phyloP scores from a whole-genome alignment of 495 filamentous ascomycete genomes.

The Geopyxis carbonaria region DNA sequence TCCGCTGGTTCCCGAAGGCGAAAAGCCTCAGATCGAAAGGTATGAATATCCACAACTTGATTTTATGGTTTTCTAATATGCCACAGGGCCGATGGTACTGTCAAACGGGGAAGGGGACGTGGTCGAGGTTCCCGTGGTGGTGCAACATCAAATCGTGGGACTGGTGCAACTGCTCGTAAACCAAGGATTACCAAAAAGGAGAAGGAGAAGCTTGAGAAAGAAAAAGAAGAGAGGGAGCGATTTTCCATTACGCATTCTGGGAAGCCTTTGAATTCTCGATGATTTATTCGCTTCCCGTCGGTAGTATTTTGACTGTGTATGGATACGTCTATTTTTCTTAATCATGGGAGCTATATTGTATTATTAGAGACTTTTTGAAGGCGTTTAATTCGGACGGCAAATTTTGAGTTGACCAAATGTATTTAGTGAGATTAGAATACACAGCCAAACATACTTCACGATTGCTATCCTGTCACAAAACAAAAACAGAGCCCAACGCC shows the following conservation, averaged over 20 bases:
- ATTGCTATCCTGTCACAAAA: too few relatives aligned
- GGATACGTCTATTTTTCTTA: too few relatives aligned
- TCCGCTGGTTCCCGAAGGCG: slow-evolving; percentile 67
- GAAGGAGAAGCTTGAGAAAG: slow-evolving; percentile 42
- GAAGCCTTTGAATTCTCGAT: too few relatives aligned
- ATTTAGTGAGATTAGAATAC: too few relatives aligned
- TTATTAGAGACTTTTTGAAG: too few relatives aligned
- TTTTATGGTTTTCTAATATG: slow-evolving; percentile 22
- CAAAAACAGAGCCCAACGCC: too few relatives aligned
- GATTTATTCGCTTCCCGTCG: too few relatives aligned
- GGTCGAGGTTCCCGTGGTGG: slow-evolving; percentile 46
- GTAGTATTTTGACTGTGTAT: too few relatives aligned
- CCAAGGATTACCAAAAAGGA: slow-evolving; percentile 65
- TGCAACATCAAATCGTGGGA: slow-evolving; percentile 59
- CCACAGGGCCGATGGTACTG: slow-evolving; percentile 52
- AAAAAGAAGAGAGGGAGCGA: slow-evolving; percentile 51
- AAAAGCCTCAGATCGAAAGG: slow-evolving; percentile 71
- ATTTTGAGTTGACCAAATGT: too few relatives aligned
- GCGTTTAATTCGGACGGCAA: too few relatives aligned
- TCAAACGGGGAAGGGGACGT: slow-evolving; percentile 42
- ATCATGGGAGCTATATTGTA: too few relatives aligned
- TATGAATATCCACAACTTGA: slow-evolving; percentile 24
- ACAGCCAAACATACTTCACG: too few relatives aligned
- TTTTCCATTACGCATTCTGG: slow-evolving; percentile 15
- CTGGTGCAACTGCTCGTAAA: slow-evolving; percentile 55